Percentiles rank a stretch among this genome's conserved stretches.
phyloP scores from a whole-genome alignment of 805 yeast genomes.

The Barnettozyma sucrosica region DNA sequence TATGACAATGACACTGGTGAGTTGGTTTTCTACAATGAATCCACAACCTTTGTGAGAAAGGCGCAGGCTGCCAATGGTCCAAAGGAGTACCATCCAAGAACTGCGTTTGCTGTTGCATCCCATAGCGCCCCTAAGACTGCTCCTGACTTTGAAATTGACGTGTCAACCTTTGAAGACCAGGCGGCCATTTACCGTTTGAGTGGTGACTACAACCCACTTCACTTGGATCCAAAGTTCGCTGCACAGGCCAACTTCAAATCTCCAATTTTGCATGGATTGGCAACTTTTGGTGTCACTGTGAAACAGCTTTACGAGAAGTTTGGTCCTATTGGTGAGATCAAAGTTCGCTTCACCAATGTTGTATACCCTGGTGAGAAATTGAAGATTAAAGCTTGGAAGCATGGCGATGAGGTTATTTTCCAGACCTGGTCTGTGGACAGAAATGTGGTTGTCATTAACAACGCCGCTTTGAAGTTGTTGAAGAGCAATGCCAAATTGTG shows the following conservation, averaged over 20 bases:
- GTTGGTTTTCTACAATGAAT: conserved; percentile 69
- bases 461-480: conserved; percentile 71
- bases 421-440: conserved; percentile 80
- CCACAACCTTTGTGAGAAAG: conserved; percentile 79
- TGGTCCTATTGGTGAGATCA: conserved; percentile 79
- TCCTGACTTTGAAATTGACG: conserved; percentile 62
- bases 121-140: conserved; percentile 56
- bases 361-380: conserved; percentile 94
- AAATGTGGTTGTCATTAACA: conserved; percentile 70
- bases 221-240: conserved; percentile 89
- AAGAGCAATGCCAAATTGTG: conserved; percentile 28
- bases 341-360: conserved; percentile 84
- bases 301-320: conserved; percentile 72
- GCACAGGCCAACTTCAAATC: conserved; percentile 75
- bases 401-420: conserved; percentile 58
- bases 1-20: conserved; percentile 65
- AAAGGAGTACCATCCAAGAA: conserved; percentile 41
- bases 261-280: conserved; percentile 92
- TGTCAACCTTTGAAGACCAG: conserved; percentile 59
- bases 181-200: conserved; percentile 88
- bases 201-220: conserved; percentile 94
- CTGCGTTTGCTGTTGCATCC: conserved; percentile 53
- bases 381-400: conserved; percentile 78
- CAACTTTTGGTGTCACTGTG: conserved; percentile 76
- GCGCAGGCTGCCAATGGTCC: conserved; percentile 41